phyloP scores from a whole-genome alignment of 2,329 filamentous ascomycete species.

The Cylindrodendrum hubeiense region DNA sequence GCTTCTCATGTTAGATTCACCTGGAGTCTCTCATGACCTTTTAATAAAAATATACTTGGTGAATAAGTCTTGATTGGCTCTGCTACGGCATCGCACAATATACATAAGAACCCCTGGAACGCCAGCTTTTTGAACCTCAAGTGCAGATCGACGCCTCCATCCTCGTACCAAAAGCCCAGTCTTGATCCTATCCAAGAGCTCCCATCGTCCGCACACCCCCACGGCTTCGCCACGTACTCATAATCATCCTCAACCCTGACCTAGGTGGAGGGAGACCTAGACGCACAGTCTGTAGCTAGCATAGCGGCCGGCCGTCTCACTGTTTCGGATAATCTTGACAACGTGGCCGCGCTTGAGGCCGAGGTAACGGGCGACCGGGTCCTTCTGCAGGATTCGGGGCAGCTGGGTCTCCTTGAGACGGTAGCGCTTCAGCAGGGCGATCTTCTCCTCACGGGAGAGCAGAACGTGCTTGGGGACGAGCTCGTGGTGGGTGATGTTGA shows the following conservation, averaged over 20 bases:
- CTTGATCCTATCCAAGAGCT: constrained; percentile 29
- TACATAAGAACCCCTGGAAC: constrained; percentile 47
- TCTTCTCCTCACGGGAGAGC: constrained; percentile 91
- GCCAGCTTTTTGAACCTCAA: constrained; percentile 47
- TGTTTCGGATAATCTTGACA: constrained; percentile 97
- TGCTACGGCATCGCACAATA: constrained; percentile 43
- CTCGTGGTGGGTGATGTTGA: constrained; percentile 99
- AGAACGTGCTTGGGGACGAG: constrained; percentile 94
- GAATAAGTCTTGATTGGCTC: constrained; percentile 40
- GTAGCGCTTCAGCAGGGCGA: constrained; percentile 86
- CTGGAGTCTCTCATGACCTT: too few species aligned
- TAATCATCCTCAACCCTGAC: neutral
- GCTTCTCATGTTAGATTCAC: neutral
- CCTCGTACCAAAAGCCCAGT: constrained; percentile 37
- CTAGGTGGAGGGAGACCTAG: constrained; percentile 46
- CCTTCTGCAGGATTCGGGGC: constrained; percentile 89
- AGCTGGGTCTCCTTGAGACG: constrained; percentile 97
- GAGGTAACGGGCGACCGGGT: constrained; percentile 93
- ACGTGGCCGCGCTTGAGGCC: constrained; percentile 93
- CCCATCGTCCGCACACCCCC: neutral
- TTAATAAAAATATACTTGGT: constrained; percentile 3
- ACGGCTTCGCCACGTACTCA: neutral
- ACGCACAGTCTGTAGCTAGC: constrained; percentile 88
- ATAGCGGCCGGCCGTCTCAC: constrained; percentile 95
- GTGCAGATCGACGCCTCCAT: constrained; percentile 47